Base-by-base conservation (phyloP, 768 basidiomycete genomes). In the Melanogaster broomeanus region DNA sequence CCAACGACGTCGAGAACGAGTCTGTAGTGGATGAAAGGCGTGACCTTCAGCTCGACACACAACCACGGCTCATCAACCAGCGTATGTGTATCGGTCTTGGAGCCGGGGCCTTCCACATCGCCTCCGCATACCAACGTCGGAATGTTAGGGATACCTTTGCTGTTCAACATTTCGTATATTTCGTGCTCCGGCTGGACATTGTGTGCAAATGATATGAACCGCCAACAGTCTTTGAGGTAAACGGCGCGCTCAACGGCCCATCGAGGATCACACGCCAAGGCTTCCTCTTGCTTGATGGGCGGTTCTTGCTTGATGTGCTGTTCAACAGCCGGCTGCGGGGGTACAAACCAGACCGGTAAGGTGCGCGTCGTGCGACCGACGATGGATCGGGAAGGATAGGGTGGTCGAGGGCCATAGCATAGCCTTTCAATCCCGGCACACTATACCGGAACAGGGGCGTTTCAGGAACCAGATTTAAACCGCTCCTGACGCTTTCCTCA, bases 41-140 rank as follows among this genome's bases (percentile, higher is more conserved):
- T 33, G 13, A 2, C 1, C 19, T 19, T 5, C 34, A 11, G 27
- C 22, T n/a, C 11, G 15, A 19, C 33, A 24, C 49, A 48, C 12
- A 19, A 35, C 49, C 49, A 51, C 18, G 21, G 19, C 16, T 22
- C 18, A 16, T 47, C 27, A 16, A 47, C 9, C n/a, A 41, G 42
- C 22, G 38, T 19, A 45, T 64, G 49, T 7, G 49, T 34, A 24
- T 52, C 49, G 16, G 44, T 55, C 37, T 16, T 22, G 22, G 28
- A 51, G 58, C 25, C 22, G 16, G 4, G 13, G 24, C 30, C 50
- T 21, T 4, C 35, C 35, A n/a, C 18, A 6, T 37, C 16, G 16
- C 35, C 18, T n/a, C 35, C 30, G 10, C 30, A 11, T 30, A 30
- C 30, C 8, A 27, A 27, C 30, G 8, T 9, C 30, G 18, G 38